phyloP scores from a whole-genome alignment of 1,284 basidiomycete genomes.

The Ganoderma boninense region DNA sequence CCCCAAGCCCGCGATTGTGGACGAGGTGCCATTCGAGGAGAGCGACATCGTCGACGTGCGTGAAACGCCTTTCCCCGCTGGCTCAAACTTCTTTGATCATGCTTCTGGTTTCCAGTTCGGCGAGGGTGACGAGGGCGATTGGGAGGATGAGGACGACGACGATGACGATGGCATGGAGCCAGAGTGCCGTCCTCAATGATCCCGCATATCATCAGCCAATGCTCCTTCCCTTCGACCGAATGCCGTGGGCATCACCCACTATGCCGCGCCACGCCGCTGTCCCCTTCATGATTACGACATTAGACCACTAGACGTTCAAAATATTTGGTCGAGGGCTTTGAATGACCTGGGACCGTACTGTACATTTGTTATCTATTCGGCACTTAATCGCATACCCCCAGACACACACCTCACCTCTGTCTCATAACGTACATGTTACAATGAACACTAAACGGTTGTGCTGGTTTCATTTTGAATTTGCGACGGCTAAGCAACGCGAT shows the following conservation, averaged over 20 bases:
- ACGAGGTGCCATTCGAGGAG: conserved; percentile 77
- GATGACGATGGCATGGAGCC: conserved; percentile 63
- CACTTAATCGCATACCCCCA: conserved; percentile 22
- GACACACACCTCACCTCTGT: conserved; percentile 8
- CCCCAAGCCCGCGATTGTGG: conserved; percentile 74
- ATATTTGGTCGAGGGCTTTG: background rate
- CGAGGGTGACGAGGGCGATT: conserved; percentile 56
- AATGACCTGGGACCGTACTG: conserved; percentile 15
- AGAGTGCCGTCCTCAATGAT: conserved; percentile 71
- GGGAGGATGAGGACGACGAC: conserved; percentile 72
- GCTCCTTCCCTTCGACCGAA: background rate
- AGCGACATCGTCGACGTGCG: conserved; percentile 82
- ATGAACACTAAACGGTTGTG: background rate
- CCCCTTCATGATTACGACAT: conserved; percentile 8
- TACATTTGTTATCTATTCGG: conserved; percentile 23
- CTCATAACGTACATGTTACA: background rate
- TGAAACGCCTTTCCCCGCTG: conserved; percentile 74
- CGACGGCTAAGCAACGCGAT: background rate
- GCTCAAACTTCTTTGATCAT: conserved; percentile 76
- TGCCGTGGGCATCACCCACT: background rate
- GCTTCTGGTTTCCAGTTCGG: conserved; percentile 75
- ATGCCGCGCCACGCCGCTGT: background rate
- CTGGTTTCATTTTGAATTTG: background rate
- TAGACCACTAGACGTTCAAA: conserved; percentile 15
- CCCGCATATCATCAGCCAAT: background rate